Base-by-base conservation (phyloP, 164 flowering plant species). In the Vitis cinerea region DNA sequence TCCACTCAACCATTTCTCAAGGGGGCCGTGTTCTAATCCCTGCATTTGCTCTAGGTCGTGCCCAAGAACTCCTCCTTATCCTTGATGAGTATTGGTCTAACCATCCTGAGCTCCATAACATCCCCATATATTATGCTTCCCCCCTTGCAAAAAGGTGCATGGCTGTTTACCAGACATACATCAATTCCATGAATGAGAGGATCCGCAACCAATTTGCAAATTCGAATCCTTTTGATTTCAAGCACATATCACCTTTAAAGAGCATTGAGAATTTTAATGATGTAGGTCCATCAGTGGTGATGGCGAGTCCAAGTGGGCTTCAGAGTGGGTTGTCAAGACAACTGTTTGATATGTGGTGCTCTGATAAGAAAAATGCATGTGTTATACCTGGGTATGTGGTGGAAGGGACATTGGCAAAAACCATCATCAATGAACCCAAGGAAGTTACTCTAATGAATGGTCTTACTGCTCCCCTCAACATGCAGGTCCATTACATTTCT, bases 1-100 rank as follows among this genome's bases (percentile, higher is more conserved):
- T 95, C 61, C 97, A 95, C 73, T 65, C 85, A 11, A 93, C 97
- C 49, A 69, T 95, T 69, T 71, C 97, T 75, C 92, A 87, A 64
- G 99, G 99, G 0, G 99, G 99, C 14, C 96, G 98, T 69, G 99
- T 95, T 48, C 85, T 95, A 30, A 93, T 95, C 64, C 99, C 98
- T 8, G 99, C 93, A 50, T 95, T 79, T 84, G 93, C 99, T 61
- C 97, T 95, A 63, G 99, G 99, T 12, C 94, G 98, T 72, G 99
- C 99, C 16, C 99, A 95, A 70, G 99, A 95, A 69, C 89, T 95
- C 14, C 93, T 95, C 14, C 80, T 95, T 63, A 93, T 95, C 57
- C 92, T 95, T 58, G 99, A 95, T 70, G 99, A 95, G 78, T 95
- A 90, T 63, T 93, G 99, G 99, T 78, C 97, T 12, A 87, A 78